phyloP scores from a whole-genome alignment of 768 basidiomycete species.

The Phanerochaete sordida region DNA sequence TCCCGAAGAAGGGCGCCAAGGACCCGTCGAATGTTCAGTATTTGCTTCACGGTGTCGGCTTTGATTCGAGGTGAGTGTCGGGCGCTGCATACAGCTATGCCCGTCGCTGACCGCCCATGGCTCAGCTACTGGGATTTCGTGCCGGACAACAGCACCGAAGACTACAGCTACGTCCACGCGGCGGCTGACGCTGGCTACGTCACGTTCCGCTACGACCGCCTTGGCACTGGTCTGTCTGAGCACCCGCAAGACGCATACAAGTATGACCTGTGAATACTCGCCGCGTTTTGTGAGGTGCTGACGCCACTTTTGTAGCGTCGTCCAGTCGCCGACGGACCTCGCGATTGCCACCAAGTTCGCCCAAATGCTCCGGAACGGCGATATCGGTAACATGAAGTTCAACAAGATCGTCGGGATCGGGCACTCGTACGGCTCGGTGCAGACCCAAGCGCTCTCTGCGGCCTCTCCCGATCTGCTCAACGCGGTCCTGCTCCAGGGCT shows the following conservation, averaged over 20 bases:
- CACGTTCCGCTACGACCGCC: background rate
- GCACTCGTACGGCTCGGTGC: background rate
- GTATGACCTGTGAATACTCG: background rate
- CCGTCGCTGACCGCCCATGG: background rate
- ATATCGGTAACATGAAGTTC: background rate
- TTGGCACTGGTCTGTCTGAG: background rate
- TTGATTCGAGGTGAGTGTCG: conserved; percentile 12
- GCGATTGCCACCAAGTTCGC: background rate
- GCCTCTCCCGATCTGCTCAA: background rate
- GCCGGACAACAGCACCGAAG: background rate
- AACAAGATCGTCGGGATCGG: background rate
- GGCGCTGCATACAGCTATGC: background rate
- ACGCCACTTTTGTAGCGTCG: background rate
- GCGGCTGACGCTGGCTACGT: background rate
- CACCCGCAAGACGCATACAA: conserved; percentile 1
- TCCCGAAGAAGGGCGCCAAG: conserved; percentile 11
- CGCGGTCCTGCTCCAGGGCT: background rate
- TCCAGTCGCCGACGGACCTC: background rate
- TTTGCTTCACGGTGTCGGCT: conserved; percentile 16
- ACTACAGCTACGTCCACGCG: background rate
- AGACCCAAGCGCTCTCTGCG: background rate
- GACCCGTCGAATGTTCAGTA: conserved; percentile 12
- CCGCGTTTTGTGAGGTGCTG: background rate
- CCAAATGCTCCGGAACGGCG: background rate
- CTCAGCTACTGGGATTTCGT: conserved; percentile 5